Evolutionary conservation across 305 asterid species (phyloP).

Genomic region (Petunia hybrid): DNA sequence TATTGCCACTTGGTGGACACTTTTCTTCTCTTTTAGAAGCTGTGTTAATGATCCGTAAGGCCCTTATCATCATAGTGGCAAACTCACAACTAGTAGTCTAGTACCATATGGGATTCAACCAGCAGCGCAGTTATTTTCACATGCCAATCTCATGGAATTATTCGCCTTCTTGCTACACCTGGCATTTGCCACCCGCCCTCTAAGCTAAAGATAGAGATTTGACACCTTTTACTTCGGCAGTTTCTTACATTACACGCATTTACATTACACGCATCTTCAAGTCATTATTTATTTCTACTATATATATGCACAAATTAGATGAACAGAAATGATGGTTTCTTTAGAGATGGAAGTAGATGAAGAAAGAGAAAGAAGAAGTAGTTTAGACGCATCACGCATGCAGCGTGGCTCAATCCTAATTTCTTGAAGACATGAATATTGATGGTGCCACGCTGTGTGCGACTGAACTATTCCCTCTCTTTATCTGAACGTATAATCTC

Average conservation of each 20-base stretch:
- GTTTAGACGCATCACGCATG: constrained; percentile 33
- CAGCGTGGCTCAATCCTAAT: constrained; percentile 38
- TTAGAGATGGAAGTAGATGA: neutral
- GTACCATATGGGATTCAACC: too few relatives aligned
- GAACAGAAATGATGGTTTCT: neutral
- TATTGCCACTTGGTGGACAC: neutral
- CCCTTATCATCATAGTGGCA: too few relatives aligned
- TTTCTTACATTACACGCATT: too few relatives aligned
- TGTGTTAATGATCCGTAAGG: neutral
- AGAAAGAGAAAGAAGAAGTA: neutral
- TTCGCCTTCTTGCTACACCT: too few relatives aligned
- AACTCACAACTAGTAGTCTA: too few relatives aligned
- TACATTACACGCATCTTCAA: too few relatives aligned
- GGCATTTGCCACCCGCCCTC: too few relatives aligned
- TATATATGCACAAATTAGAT: neutral
- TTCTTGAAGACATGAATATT: neutral
- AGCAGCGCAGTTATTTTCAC: too few relatives aligned
- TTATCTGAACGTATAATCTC: neutral
- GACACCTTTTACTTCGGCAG: too few relatives aligned
- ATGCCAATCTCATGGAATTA: too few relatives aligned
- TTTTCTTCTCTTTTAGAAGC: neutral
- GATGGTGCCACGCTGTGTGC: constrained; percentile 69
- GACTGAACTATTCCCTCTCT: constrained; percentile 33
- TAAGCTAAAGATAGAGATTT: too few relatives aligned
- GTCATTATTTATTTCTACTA: neutral